Evolutionary conservation across 345 rosid genomes (phyloP).

Genomic region (Orychophragmus violaceus): DNA sequence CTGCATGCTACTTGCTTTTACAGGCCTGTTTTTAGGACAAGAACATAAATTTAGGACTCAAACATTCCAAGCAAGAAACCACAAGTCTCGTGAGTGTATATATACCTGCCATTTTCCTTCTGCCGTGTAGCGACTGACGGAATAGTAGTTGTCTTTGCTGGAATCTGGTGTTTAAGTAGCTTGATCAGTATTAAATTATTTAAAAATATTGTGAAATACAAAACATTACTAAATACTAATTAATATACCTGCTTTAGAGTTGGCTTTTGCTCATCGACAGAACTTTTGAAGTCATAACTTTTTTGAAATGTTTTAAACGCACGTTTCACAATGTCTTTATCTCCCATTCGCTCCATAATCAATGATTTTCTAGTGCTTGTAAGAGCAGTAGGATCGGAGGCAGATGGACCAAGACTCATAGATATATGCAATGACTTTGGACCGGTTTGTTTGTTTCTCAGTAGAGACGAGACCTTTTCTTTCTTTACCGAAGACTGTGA

Average conservation of each 20-base stretch:
- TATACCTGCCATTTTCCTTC: slow-evolving; percentile 64
- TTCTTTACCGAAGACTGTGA: slow-evolving; percentile 37
- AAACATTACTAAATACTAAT: not conserved
- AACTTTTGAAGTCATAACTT: slow-evolving; percentile 39
- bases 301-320: slow-evolving; percentile 77
- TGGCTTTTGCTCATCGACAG: slow-evolving; percentile 37
- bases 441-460: slow-evolving; percentile 50
- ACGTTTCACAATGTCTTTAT: slow-evolving; percentile 85
- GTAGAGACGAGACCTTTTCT: slow-evolving; percentile 26
- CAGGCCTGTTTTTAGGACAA: slow-evolving; percentile 9
- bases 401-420: slow-evolving; percentile 43
- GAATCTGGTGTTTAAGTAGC: slow-evolving; percentile 1
- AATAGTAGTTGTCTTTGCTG: slow-evolving; percentile 36
- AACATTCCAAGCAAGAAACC: slow-evolving; percentile 10
- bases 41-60: not conserved
- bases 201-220: not conserved
- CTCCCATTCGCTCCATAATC: slow-evolving; percentile 93
- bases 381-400: slow-evolving; percentile 34
- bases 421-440: slow-evolving; percentile 77
- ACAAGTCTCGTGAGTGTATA: not conserved
- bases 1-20: slow-evolving; percentile 21
- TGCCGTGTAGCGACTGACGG: slow-evolving; percentile 34
- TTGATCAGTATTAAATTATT: not conserved
- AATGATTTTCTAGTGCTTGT: slow-evolving; percentile 50
- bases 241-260: slow-evolving; percentile 48